These are phyloP conservation scores for Aspergillus sp. DNA, from an alignment of 2,329 filamentous ascomycete species.

Conservation along the genomic window DNA sequence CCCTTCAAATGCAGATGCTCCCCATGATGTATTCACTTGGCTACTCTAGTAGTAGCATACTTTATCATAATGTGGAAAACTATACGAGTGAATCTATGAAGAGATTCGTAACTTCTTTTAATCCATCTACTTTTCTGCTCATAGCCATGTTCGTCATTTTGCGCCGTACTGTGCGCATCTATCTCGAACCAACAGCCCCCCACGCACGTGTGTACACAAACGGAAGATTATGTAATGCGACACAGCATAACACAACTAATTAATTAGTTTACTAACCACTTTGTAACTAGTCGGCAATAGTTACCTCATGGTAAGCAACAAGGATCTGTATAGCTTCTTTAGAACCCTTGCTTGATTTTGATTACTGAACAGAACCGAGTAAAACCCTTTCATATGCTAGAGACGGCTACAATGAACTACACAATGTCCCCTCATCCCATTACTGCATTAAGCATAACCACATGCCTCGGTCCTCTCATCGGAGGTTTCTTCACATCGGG, in stretches of 20 bases:
- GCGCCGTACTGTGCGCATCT: background rate
- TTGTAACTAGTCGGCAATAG: too few species aligned
- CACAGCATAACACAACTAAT: background rate
- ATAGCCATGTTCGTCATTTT: background rate
- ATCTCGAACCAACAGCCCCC: background rate
- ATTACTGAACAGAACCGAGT: background rate
- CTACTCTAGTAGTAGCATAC: background rate
- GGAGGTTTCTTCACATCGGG: conserved; percentile 4
- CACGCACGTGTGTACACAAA: background rate
- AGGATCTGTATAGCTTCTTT: too few species aligned
- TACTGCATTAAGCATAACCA: background rate
- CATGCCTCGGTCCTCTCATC: background rate
- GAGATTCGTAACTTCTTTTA: too few species aligned
- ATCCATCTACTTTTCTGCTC: too few species aligned
- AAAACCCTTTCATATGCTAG: background rate
- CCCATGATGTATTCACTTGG: background rate
- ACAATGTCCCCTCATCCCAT: too few species aligned
- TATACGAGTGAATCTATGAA: too few species aligned
- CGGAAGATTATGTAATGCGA: background rate
- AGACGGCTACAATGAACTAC: background rate
- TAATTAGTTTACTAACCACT: too few species aligned
- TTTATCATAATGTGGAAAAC: too few species aligned
- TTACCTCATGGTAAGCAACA: too few species aligned
- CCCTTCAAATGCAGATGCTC: background rate
- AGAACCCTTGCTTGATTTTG: background rate